Base-by-base conservation (phyloP, 2,329 filamentous ascomycete species). In the Achaetomium macrosporum region DNA sequence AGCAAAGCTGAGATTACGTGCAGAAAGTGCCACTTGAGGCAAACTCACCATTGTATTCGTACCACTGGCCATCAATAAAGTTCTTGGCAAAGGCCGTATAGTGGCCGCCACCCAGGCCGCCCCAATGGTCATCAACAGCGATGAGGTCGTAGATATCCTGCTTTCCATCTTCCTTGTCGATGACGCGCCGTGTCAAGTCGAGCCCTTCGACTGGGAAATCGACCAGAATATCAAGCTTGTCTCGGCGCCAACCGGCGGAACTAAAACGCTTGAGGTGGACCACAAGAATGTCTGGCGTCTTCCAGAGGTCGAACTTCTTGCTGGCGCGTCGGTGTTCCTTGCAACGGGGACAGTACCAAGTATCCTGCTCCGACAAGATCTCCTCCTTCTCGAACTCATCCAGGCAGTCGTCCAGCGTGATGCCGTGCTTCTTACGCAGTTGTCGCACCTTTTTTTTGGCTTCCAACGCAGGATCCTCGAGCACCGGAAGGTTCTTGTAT, bases 251-350 rank as follows among this genome's bases (percentile, higher is more conserved):
- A 15, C 88, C 84, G 60, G 84, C 87, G 20, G 87, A 90, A 66
- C 90, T 95, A 68, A 99, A 99, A 7, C 93, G 84, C 76, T 99
- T 99, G 46, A 99, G 77, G 66, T 99, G 93, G 57, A 96, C 87
- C 41, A 97, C 87, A 15, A 99, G 79, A 56, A 97, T 95, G 68
- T 99, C 93, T 0, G 93, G 93, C 2, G 88, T 86, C 65, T 92
- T 96, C 93, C 93, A 99, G 16, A 99, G 81, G 65, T 97, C 91
- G 49, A 99, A 90, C 64, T 93, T 96, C 75, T 99, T 99, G 71
- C 86, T 91, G 17, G 93, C 93, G 55, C 90, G 85, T 15, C 90
- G 84, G 64, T 95, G 87, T 63, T 96, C 89, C 68, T 97, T 97
- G 77, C 93, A 99, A 30, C 90, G 83, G 52, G 90, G 92, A 66